Percentiles rank a stretch among this genome's conserved stretches.
Conservation (phyloP, 805 yeast species). For the Cyberlindnera suaveolens region DNA sequence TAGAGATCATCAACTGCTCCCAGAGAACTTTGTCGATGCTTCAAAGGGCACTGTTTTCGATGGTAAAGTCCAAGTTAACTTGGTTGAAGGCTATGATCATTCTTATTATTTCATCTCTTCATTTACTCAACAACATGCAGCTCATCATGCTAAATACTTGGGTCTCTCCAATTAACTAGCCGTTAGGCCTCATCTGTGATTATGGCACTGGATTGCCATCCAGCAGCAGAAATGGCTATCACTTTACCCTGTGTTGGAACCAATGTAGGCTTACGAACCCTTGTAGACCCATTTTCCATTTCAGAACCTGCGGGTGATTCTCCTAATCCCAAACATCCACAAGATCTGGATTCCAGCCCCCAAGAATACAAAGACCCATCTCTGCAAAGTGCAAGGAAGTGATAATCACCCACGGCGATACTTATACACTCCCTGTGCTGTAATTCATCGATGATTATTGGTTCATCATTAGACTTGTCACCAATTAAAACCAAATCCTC, state of each 20-base stretch:
- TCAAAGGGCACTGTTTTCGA: slow-evolving; percentile 52
- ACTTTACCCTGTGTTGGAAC: slow-evolving; percentile 32
- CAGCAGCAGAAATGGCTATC: slow-evolving; percentile 63
- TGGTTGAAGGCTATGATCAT: slow-evolving; percentile 86
- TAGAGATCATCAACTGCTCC: slow-evolving; percentile 59
- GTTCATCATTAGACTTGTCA: slow-evolving; percentile 22
- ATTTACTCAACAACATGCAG: slow-evolving; percentile 78
- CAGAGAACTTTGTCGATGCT: slow-evolving; percentile 60
- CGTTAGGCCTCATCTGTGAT: slow-evolving; percentile 1
- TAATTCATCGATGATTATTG: slow-evolving; percentile 32
- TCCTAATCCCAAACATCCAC: slow-evolving; percentile 75
- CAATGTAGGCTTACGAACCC: slow-evolving; percentile 38
- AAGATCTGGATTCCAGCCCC: slow-evolving; percentile 57
- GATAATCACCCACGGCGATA: slow-evolving; percentile 68
- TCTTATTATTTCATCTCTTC: slow-evolving; percentile 80
- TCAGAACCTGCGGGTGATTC: slow-evolving; percentile 14
- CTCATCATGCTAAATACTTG: slow-evolving; percentile 70
- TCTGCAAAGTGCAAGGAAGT: slow-evolving; percentile 52
- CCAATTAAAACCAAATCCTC: slow-evolving; percentile 29
- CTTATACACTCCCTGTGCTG: slow-evolving; percentile 46
- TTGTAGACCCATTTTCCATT: slow-evolving; percentile 10
- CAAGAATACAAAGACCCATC: slow-evolving; percentile 55
- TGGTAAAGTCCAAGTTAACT: slow-evolving; percentile 50
- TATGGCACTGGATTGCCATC: slow-evolving; percentile 77
- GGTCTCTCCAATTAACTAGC: slow-evolving; percentile 26